Base-by-base conservation (phyloP, 1,284 basidiomycete genomes). In the Coniferiporia weirii region DNA sequence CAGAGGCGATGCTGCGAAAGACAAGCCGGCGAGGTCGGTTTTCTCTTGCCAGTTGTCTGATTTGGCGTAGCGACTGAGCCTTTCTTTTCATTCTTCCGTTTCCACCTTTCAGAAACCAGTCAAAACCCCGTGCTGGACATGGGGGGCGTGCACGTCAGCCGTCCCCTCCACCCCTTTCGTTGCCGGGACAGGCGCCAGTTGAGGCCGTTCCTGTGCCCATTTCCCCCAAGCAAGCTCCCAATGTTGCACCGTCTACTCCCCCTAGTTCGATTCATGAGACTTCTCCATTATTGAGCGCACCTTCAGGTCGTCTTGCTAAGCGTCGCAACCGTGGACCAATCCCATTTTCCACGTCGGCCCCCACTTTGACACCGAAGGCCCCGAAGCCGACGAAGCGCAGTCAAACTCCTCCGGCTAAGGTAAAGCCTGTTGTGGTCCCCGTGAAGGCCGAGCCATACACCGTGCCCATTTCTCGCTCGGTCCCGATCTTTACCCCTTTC, bases 71-170 rank as follows among this genome's bases (percentile, higher is more conserved):
- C 8, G 35, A 20, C 36, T 48, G 19, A 54, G 35, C 2, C 38
- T 17, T 17, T 10, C 10, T 36, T 32, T 43, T 48, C 35, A n/a
- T 53, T 43, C 35, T 54, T 35, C 55, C 1, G 1, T 34, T 8
- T 5, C 27, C 5, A 5, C 5, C 27, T 5, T 12, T 36, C 34
- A 61, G 60, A 61, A 44, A 43, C 55, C 6, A 35, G 19, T 57
- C 60, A 35, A 61, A 61, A 61, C 51, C 60, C 60, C 54, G 60
- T 61, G 60, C 60, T 61, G 60, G 60, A 56, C 60, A 61, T 58
- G 56, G 60, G 19, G 56, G 51, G 35, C 60, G 60, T 53, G 60
- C 52, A 46, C 60, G 54, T 52, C 60, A 61, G 52, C 34, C 56
- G 56, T 61, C 60, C 54, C 60, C 60, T 27, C 48, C 60, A 34